These are phyloP conservation scores for Isabelozyma pseudorhagii DNA, from an alignment of 805 yeast species.

Conservation along the genomic window DNA sequence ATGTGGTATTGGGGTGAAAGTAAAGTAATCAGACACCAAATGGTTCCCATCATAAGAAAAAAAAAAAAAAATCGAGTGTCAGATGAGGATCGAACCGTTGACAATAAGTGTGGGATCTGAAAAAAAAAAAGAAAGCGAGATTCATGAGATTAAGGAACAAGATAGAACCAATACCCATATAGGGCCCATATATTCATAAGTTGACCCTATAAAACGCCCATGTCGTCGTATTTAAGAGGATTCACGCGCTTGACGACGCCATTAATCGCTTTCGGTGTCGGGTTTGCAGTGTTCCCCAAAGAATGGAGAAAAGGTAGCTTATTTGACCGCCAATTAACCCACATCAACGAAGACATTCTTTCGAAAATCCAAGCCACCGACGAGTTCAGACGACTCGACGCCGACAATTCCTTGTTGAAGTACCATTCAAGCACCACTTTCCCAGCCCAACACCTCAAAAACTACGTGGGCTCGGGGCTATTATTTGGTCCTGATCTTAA, in stretches of 20 bases:
- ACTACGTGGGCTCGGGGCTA: conserved; percentile 72
- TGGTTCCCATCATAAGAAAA: too few relatives aligned
- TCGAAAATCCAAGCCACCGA: conserved; percentile 13
- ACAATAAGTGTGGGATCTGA: too few relatives aligned
- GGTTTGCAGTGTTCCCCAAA: conserved; percentile 24
- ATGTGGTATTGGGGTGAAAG: neutral
- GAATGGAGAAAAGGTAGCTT: conserved; percentile 18
- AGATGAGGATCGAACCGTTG: too few relatives aligned
- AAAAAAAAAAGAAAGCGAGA: too few relatives aligned
- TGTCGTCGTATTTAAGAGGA: conserved; percentile 21
- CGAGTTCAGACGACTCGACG: conserved; percentile 14
- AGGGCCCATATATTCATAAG: too few relatives aligned
- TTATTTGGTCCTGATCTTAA: conserved; percentile 64
- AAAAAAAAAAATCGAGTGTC: too few relatives aligned
- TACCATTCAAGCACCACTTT: conserved; percentile 22
- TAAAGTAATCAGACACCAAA: too few relatives aligned
- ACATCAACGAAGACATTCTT: conserved; percentile 17
- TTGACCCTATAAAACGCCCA: neutral
- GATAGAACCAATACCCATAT: too few relatives aligned
- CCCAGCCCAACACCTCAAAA: conserved; percentile 56
- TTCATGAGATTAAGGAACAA: too few relatives aligned
- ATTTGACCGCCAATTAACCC: conserved; percentile 8
- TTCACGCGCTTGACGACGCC: conserved; percentile 25
- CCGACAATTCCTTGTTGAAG: conserved; percentile 9
- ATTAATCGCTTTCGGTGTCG: conserved; percentile 27